Percentiles rank a stretch among this genome's conserved stretches.
Evolutionary conservation across 352 stramenopile genomes (phyloP).

Genomic region (Phytopythium oedochilum): DNA sequence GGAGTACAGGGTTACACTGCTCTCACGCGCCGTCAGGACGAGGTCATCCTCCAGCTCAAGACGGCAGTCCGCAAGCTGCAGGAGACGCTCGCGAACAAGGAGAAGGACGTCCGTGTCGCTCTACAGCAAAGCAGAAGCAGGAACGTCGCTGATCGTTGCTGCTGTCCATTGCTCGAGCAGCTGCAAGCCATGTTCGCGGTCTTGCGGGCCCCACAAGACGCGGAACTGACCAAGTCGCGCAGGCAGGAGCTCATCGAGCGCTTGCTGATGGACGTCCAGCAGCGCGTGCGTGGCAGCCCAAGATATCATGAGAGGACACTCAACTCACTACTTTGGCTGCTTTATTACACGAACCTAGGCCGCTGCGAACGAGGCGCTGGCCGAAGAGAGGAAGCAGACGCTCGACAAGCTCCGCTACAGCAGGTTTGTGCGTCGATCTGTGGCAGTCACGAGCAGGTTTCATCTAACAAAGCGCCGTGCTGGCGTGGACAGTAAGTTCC

Average conservation of each 20-base stretch:
- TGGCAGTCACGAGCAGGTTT: background rate
- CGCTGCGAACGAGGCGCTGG: constrained; percentile 41
- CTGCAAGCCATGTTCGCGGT: constrained; percentile 55
- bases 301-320: no score
- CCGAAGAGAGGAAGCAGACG: constrained; percentile 49
- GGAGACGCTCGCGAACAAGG: constrained; percentile 56
- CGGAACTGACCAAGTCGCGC: constrained; percentile 56
- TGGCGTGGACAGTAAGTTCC: constrained; percentile 44
- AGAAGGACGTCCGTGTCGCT: constrained; percentile 34
- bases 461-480: background rate
- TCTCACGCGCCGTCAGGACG: constrained; percentile 25
- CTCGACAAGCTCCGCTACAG: constrained; percentile 49
- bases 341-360: no score
- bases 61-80: constrained; percentile 47
- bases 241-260: constrained; percentile 55
- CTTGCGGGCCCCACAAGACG: constrained; percentile 50
- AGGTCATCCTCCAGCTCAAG: constrained; percentile 53
- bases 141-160: background rate
- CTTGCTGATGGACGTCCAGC: constrained; percentile 50
- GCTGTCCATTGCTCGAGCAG: constrained; percentile 8
- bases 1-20: background rate
- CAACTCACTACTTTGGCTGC: no score
- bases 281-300: no score
- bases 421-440: constrained; percentile 21
- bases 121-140: no score